Conservation (phyloP, 495 filamentous ascomycete genomes). For the Jackrogersella multiformis region DNA sequence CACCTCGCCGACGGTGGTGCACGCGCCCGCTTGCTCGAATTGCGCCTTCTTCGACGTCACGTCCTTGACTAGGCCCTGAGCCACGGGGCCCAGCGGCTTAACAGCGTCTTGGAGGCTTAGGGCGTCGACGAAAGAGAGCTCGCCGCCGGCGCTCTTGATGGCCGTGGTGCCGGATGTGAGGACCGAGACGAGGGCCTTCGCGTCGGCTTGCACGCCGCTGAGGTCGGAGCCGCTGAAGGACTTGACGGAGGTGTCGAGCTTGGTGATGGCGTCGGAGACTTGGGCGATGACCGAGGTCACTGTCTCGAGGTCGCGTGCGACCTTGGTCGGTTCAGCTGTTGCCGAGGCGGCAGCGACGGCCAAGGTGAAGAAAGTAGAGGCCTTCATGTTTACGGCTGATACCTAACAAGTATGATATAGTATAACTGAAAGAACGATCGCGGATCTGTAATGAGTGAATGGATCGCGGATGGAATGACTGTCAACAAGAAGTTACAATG, state of each 20-base stretch:
- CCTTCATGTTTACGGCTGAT: slow-evolving; percentile 51
- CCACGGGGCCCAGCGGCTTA: slow-evolving; percentile 46
- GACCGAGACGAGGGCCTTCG: slow-evolving; percentile 46
- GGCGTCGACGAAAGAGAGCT: slow-evolving; percentile 47
- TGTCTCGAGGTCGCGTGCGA: slow-evolving; percentile 47
- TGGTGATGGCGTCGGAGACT: slow-evolving; percentile 46
- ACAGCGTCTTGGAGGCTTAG: slow-evolving; percentile 48
- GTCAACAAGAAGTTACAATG: background rate
- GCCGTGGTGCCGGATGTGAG: slow-evolving; percentile 47
- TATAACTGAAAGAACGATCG: slow-evolving; percentile 21
- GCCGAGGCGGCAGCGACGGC: slow-evolving; percentile 36
- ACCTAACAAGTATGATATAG: slow-evolving; percentile 1
- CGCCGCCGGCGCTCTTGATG: slow-evolving; percentile 32
- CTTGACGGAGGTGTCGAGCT: slow-evolving; percentile 51
- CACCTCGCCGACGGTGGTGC: slow-evolving; percentile 38
- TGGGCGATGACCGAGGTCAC: slow-evolving; percentile 46
- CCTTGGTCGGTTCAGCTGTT: slow-evolving; percentile 31
- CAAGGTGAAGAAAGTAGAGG: slow-evolving; percentile 47
- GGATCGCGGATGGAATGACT: slow-evolving; percentile 11
- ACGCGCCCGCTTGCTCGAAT: slow-evolving; percentile 49
- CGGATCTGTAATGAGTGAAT: slow-evolving; percentile 33
- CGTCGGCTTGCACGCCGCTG: slow-evolving; percentile 45
- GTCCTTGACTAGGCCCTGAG: slow-evolving; percentile 45
- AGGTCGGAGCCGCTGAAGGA: slow-evolving; percentile 47
- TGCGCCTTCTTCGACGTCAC: slow-evolving; percentile 49